phyloP scores from a whole-genome alignment of 768 basidiomycete genomes.

The Trametopsis cervina region DNA sequence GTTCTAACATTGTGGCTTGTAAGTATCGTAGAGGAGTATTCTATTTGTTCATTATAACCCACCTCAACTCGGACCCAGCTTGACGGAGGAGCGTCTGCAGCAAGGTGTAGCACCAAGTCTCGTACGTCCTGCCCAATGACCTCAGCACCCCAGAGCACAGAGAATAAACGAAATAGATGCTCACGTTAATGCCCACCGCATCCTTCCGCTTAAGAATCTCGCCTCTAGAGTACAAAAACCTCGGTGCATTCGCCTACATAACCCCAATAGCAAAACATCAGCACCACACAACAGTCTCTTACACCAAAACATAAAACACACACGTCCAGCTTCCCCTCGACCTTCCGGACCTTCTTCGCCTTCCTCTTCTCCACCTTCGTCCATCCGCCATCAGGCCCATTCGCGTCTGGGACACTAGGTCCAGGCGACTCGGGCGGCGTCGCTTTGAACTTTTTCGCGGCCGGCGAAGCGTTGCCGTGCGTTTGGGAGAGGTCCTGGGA shows the following conservation, averaged over 20 bases:
- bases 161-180: neutral
- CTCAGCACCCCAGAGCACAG: neutral
- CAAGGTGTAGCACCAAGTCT: slow-evolving; percentile 76
- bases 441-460: slow-evolving; percentile 17
- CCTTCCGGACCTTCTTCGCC: slow-evolving; percentile 59
- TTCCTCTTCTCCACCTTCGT: slow-evolving; percentile 69
- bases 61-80: slow-evolving; percentile 87
- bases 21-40: neutral
- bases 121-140: slow-evolving; percentile 93
- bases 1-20: slow-evolving; percentile 50
- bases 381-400: slow-evolving; percentile 39
- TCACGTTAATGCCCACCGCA: slow-evolving; percentile 69
- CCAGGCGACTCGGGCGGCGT: slow-evolving; percentile 12
- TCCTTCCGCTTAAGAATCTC: slow-evolving; percentile 70
- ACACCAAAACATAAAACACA: slow-evolving; percentile 27
- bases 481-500: slow-evolving; percentile 10
- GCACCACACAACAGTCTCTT: too few relatives aligned
- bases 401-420: slow-evolving; percentile 3
- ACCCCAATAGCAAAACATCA: slow-evolving; percentile 15
- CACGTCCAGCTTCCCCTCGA: slow-evolving; percentile 54
- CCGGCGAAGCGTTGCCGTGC: slow-evolving; percentile 9
- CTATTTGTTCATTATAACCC: too few relatives aligned
- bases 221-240: slow-evolving; percentile 74
- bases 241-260: slow-evolving; percentile 49
- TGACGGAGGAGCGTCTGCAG: slow-evolving; percentile 77